phyloP scores from a whole-genome alignment of 306 rosid genomes.

The Pyrus pyrifolia region DNA sequence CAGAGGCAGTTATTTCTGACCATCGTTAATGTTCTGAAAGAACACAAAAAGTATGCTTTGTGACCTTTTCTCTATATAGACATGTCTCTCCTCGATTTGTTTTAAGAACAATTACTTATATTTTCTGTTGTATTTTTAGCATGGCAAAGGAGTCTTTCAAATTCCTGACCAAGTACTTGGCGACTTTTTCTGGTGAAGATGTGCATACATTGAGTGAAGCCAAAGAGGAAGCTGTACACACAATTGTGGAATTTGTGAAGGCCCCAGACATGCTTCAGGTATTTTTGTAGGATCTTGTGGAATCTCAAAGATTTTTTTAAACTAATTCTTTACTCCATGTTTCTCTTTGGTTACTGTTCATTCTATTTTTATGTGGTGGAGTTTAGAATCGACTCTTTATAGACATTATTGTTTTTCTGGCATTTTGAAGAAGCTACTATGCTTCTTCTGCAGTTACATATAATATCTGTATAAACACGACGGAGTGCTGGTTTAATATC shows the following conservation, averaged over 20 bases:
- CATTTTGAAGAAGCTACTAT: background rate
- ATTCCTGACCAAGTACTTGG: conserved; percentile 71
- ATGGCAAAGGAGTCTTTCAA: conserved; percentile 67
- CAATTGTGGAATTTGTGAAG: conserved; percentile 83
- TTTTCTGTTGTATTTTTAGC: conserved; percentile 35
- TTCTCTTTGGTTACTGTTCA: background rate
- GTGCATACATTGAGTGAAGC: conserved; percentile 56
- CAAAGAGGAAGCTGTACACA: conserved; percentile 81
- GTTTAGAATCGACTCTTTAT: background rate
- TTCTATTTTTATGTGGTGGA: background rate
- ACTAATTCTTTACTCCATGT: background rate
- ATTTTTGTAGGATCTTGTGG: conserved; percentile 1
- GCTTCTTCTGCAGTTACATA: background rate
- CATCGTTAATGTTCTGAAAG: conserved; percentile 46
- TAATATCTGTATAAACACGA: background rate
- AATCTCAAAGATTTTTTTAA: background rate
- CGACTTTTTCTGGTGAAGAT: conserved; percentile 73
- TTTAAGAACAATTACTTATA: background rate
- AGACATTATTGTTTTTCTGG: background rate
- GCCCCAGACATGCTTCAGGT: conserved; percentile 80
- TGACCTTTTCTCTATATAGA: no score
- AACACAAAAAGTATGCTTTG: no score
- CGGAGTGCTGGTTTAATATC: background rate
- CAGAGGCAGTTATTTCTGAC: conserved; percentile 50
- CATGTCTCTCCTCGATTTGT: background rate